Evolutionary conservation across 805 yeast genomes (phyloP).

Genomic region (Cyberlindnera petersonii): DNA sequence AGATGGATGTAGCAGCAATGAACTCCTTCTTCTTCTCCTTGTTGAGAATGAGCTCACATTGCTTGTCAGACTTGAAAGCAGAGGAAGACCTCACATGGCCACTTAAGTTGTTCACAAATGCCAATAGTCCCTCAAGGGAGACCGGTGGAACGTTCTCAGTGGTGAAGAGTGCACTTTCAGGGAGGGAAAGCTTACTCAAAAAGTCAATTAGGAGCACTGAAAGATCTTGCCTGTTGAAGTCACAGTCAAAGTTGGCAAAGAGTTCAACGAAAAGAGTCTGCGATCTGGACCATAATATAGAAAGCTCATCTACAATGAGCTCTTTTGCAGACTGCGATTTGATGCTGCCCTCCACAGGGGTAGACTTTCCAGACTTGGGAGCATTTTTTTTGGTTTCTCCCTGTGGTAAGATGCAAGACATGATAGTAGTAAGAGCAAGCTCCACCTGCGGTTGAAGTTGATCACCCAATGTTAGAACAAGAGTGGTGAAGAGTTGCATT

Average conservation of each 20-base stretch:
- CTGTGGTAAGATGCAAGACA: conserved; percentile 50
- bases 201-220: conserved; percentile 63
- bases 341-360: conserved; percentile 30
- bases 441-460: conserved; percentile 79
- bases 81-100: conserved; percentile 34
- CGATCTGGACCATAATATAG: conserved; percentile 76
- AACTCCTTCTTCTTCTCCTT: conserved; percentile 64
- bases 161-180: conserved; percentile 76
- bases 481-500: conserved; percentile 67
- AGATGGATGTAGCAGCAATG: conserved; percentile 65
- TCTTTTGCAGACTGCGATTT: conserved; percentile 54
- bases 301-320: conserved; percentile 75
- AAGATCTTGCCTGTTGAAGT: conserved; percentile 78
- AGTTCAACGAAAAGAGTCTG: conserved; percentile 73
- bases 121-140: conserved; percentile 82
- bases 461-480: conserved; percentile 61
- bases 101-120: conserved; percentile 61
- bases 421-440: conserved; percentile 58
- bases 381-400: conserved; percentile 14
- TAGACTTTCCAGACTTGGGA: conserved; percentile 27
- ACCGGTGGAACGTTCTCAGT: conserved; percentile 90
- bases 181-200: conserved; percentile 73
- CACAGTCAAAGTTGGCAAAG: conserved; percentile 86
- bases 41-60: conserved; percentile 25
- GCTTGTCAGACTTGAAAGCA: conserved; percentile 18